These are phyloP conservation scores for Sporothrix curviconia DNA, from an alignment of 2,329 filamentous ascomycete species.

Conservation along the genomic window DNA sequence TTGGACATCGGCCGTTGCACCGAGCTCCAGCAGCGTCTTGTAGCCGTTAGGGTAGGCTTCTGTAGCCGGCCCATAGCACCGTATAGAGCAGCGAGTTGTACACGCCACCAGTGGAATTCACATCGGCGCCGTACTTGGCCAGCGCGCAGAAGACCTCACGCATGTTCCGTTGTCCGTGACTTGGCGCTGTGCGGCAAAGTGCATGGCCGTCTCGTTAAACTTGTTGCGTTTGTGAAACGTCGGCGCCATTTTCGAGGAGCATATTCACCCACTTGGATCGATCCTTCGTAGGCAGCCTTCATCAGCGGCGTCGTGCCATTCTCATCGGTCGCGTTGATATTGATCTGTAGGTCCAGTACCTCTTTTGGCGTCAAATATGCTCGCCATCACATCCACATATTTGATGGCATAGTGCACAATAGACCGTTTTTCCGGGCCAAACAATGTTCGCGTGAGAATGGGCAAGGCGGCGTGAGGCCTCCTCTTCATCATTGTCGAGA, in stretches of 20 bases:
- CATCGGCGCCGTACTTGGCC: constrained; percentile 8
- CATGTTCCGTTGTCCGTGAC: no score
- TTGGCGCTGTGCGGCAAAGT: background rate
- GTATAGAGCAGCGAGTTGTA: constrained; percentile 13
- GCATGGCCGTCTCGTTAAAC: background rate
- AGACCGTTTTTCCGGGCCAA: no score
- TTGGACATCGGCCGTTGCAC: background rate
- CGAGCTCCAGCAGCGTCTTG: constrained; percentile 11
- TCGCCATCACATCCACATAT: background rate
- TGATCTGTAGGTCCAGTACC: background rate
- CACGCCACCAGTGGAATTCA: constrained; percentile 5
- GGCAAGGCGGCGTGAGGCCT: background rate
- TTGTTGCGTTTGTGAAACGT: background rate
- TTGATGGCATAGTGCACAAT: background rate
- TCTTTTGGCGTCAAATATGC: constrained; percentile 5
- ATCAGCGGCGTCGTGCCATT: background rate
- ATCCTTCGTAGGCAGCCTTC: background rate
- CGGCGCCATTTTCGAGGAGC: constrained; percentile 10
- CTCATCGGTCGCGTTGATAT: background rate
- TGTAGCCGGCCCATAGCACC: background rate
- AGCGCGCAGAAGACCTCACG: constrained; percentile 1
- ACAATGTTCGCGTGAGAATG: background rate
- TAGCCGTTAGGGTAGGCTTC: background rate
- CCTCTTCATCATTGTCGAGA: no score
- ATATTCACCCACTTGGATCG: background rate